Evolutionary conservation across 2,329 filamentous ascomycete genomes (phyloP).

Genomic region (Exophiala aquamarina): DNA sequence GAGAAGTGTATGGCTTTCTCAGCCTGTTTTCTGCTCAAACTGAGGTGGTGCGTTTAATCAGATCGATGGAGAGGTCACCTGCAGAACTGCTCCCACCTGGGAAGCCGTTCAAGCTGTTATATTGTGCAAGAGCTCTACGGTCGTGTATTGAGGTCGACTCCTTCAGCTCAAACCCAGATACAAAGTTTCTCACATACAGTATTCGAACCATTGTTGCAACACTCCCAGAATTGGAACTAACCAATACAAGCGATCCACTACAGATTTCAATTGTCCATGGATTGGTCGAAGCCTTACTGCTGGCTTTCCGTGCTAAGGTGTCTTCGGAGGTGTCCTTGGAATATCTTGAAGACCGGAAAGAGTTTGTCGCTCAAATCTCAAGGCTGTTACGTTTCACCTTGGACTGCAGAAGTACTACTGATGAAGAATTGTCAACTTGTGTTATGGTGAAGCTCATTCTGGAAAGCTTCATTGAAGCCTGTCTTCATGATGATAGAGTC

Average conservation of each 20-base stretch:
- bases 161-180: conserved; percentile 36
- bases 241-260: conserved; percentile 46
- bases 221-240: conserved; percentile 58
- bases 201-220: conserved; percentile 60
- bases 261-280: conserved; percentile 52
- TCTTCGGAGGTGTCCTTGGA: conserved; percentile 29
- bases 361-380: conserved; percentile 20
- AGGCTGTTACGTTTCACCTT: conserved; percentile 22
- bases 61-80: conserved; percentile 53
- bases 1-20: conserved; percentile 72
- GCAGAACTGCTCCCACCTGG: conserved; percentile 65
- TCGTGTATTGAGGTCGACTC: conserved; percentile 57
- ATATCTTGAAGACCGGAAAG: conserved; percentile 33
- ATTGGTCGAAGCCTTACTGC: conserved; percentile 58
- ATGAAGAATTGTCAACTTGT: conserved; percentile 12
- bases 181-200: conserved; percentile 41
- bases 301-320: conserved; percentile 55
- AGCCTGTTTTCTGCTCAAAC: conserved; percentile 68
- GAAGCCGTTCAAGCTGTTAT: conserved; percentile 72
- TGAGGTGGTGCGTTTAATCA: conserved; percentile 60
- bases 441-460: conserved; percentile 32
- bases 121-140: conserved; percentile 67
- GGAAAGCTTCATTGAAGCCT: conserved; percentile 50
- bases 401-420: background rate
- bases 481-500: conserved; percentile 45